Conservation (phyloP, 148 eudicot species). For the Chenopodium suecicum region DNA sequence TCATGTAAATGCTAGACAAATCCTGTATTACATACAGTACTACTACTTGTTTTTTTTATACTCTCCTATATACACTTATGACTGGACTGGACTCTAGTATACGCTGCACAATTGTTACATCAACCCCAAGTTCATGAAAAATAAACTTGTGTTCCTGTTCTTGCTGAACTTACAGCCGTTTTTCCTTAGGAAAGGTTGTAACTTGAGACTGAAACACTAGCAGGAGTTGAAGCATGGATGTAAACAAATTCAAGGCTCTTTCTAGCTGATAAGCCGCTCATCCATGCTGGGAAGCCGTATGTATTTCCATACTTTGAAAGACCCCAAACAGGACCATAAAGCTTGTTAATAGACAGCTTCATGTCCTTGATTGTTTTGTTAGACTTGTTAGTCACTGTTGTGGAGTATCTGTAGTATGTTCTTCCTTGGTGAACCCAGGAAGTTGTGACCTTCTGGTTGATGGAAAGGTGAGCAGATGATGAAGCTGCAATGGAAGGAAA, state of each 20-base stretch:
- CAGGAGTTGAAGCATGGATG: slow-evolving; percentile 68
- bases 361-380: slow-evolving; percentile 54
- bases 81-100: slow-evolving; percentile 28
- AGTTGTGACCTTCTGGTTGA: slow-evolving; percentile 56
- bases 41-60: too few species aligned
- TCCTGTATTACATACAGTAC: too few species aligned
- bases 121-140: slow-evolving; percentile 28
- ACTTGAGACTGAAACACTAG: slow-evolving; percentile 60
- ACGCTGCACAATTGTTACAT: slow-evolving; percentile 61
- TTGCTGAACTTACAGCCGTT: not conserved
- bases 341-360: slow-evolving; percentile 58
- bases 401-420: slow-evolving; percentile 83
- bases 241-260: slow-evolving; percentile 87
- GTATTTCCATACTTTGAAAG: slow-evolving; percentile 56
- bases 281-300: slow-evolving; percentile 74
- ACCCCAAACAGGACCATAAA: slow-evolving; percentile 93
- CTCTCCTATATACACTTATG: too few species aligned
- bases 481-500: slow-evolving; percentile 39
- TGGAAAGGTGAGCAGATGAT: slow-evolving; percentile 38
- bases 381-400: slow-evolving; percentile 76
- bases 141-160: slow-evolving; percentile 24
- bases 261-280: slow-evolving; percentile 62
- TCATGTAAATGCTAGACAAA: too few species aligned
- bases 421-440: slow-evolving; percentile 68
- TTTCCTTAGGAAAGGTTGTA: slow-evolving; percentile 52